Evolutionary conservation across 352 stramenopile genomes (phyloP).

Genomic region (Phytophthora pistaciae): DNA sequence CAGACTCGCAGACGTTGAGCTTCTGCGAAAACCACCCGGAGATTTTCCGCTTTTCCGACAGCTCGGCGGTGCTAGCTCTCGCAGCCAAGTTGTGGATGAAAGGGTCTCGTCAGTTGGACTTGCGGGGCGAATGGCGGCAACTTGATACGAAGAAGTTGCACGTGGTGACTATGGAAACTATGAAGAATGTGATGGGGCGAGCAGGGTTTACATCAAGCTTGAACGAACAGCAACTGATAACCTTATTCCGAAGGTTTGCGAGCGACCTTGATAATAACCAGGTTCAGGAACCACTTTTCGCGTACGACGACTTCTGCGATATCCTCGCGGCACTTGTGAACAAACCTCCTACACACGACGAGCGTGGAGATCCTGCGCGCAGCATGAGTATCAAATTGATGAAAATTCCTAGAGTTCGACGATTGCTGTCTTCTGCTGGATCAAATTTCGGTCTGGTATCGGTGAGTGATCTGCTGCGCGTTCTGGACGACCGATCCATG

Average conservation of each 20-base stretch:
- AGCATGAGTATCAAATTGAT: constrained; percentile 38
- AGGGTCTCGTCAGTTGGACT: constrained; percentile 16
- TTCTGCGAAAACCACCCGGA: constrained; percentile 83
- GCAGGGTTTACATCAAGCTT: constrained; percentile 27
- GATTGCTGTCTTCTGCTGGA: constrained; percentile 24
- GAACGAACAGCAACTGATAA: constrained; percentile 77
- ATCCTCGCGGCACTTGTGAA: constrained; percentile 40
- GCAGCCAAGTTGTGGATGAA: constrained; percentile 34
- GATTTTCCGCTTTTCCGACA: constrained; percentile 71
- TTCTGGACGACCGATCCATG: constrained; percentile 37
- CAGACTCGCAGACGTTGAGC: constrained; percentile 77
- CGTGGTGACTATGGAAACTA: constrained; percentile 28
- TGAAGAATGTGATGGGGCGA: constrained; percentile 37
- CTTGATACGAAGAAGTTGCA: constrained; percentile 30
- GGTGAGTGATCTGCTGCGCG: constrained; percentile 36
- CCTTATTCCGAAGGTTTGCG: constrained; percentile 57
- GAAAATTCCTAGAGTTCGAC: constrained; percentile 37
- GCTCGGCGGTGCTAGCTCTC: constrained; percentile 38
- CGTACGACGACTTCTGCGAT: constrained; percentile 77
- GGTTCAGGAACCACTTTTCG: constrained; percentile 30
- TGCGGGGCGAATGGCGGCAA: constrained; percentile 53
- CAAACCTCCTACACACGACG: constrained; percentile 11
- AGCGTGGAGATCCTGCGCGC: constrained; percentile 5
- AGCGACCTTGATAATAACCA: constrained; percentile 18
- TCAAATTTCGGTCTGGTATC: constrained; percentile 18